Evolutionary conservation across 2,329 filamentous ascomycete species (phyloP).

Genomic region (Pezicula neosporulosa): DNA sequence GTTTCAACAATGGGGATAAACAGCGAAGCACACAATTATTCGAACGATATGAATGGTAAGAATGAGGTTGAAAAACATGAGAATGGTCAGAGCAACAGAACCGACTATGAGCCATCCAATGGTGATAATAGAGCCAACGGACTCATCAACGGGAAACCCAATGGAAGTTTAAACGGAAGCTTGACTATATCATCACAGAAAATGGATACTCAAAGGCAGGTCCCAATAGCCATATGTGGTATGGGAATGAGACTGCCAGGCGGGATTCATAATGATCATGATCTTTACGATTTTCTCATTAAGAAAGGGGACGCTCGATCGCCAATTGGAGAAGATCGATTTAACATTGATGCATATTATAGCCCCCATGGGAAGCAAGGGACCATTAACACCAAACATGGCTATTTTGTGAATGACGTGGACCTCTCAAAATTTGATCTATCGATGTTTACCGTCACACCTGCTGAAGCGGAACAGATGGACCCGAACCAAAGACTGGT

Average conservation of each 20-base stretch:
- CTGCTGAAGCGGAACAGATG: constrained; percentile 6
- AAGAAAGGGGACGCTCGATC: constrained; percentile 2
- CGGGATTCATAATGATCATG: constrained; percentile 1
- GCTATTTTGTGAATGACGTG: constrained; percentile 13
- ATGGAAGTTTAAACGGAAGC: no score
- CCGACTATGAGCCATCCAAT: no score
- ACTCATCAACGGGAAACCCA: no score
- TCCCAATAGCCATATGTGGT: constrained; percentile 8
- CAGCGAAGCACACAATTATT: no score
- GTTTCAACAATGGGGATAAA: no score
- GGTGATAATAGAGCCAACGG: no score
- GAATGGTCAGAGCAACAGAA: no score
- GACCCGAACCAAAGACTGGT: constrained; percentile 25
- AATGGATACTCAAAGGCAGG: no score
- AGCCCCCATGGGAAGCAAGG: constrained; percentile 1
- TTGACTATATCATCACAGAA: no score
- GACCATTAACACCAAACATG: constrained; percentile 3
- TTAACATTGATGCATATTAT: constrained; percentile 8
- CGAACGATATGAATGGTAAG: no score
- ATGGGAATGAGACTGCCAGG: constrained; percentile 29
- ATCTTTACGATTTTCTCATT: constrained; percentile 6
- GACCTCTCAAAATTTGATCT: constrained; percentile 11
- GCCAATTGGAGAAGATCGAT: constrained; percentile 1
- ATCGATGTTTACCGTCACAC: constrained; percentile 10
- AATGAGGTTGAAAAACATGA: no score